phyloP scores from a whole-genome alignment of 768 basidiomycete species.

The Mycena albidolilacea region DNA sequence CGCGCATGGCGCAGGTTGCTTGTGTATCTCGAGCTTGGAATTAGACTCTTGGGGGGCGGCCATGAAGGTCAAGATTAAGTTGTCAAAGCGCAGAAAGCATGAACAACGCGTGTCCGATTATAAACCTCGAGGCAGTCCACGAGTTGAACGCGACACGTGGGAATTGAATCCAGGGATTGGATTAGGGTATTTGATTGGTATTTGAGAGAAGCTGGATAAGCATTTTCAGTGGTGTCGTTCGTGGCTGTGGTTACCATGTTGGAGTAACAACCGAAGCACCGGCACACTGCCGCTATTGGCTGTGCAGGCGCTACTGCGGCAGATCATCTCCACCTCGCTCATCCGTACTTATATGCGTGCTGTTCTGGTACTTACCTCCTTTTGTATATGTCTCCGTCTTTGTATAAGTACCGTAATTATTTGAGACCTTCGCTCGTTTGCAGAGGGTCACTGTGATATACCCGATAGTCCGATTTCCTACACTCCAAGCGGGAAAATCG shows the following conservation, averaged over 20 bases:
- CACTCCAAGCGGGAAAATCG: neutral
- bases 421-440: too few species aligned
- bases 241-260: neutral
- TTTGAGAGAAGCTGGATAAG: conserved; percentile 17
- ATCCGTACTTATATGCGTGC: too few species aligned
- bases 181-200: neutral
- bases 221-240: neutral
- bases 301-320: too few species aligned
- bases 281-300: too few species aligned
- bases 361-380: too few species aligned
- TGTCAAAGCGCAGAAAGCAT: conserved; percentile 9
- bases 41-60: conserved; percentile 24
- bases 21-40: conserved; percentile 2
- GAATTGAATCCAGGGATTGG: conserved; percentile 17
- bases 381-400: too few species aligned
- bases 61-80: conserved; percentile 16
- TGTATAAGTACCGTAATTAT: too few species aligned
- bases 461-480: too few species aligned
- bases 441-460: too few species aligned
- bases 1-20: neutral
- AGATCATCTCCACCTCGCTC: too few species aligned
- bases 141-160: conserved; percentile 22
- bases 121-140: conserved; percentile 32
- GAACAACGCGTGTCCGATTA: conserved; percentile 20
- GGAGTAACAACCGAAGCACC: too few species aligned